Conservation (phyloP, 768 basidiomycete genomes). For the Suillus placidus region DNA sequence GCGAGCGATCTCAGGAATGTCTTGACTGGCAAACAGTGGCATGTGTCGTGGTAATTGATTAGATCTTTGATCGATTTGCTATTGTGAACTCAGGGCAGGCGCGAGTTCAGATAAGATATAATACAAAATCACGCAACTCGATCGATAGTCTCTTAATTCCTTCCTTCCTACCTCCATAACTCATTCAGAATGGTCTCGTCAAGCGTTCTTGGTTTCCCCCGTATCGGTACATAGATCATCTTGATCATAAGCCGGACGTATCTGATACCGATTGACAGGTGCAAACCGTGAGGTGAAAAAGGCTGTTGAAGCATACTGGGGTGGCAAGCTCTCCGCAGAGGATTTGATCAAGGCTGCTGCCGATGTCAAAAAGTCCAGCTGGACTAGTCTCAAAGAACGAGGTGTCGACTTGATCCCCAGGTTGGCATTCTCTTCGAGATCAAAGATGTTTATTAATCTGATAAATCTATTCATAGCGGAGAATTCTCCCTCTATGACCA, state of each 20-base stretch:
- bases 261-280: slow-evolving; percentile 47
- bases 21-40: neutral
- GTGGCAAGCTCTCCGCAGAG: slow-evolving; percentile 82
- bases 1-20: neutral
- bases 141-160: slow-evolving; percentile 14
- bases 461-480: slow-evolving; percentile 57
- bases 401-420: slow-evolving; percentile 92
- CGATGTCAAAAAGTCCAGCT: slow-evolving; percentile 85
- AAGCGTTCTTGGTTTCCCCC: slow-evolving; percentile 90
- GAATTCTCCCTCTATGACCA: slow-evolving; percentile 99
- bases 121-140: slow-evolving; percentile 31
- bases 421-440: slow-evolving; percentile 45
- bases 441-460: slow-evolving; percentile 18
- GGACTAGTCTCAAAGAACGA: slow-evolving; percentile 80
- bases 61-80: slow-evolving; percentile 18
- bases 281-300: slow-evolving; percentile 96
- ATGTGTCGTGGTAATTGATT: slow-evolving; percentile 19
- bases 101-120: slow-evolving; percentile 7
- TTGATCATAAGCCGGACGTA: neutral
- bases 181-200: slow-evolving; percentile 66
- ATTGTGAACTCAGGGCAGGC: slow-evolving; percentile 38
- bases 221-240: slow-evolving; percentile 61
- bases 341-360: slow-evolving; percentile 88
- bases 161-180: slow-evolving; percentile 19
- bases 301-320: slow-evolving; percentile 99